Evolutionary conservation across 768 basidiomycete genomes (phyloP).

Genomic region (Rickenella mellea): DNA sequence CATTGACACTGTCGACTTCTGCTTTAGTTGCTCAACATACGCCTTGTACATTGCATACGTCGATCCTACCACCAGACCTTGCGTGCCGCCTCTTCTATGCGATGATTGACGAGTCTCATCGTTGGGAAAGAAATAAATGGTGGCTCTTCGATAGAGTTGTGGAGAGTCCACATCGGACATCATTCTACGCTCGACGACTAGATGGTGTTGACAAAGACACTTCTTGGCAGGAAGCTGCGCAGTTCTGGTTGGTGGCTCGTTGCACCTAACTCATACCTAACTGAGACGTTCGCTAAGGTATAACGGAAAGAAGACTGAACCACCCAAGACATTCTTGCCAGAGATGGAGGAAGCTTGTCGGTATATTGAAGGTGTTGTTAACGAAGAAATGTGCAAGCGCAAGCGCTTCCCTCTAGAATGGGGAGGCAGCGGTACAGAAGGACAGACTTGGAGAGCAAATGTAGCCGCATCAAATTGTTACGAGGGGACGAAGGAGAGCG

Average conservation of each 20-base stretch:
- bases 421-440: constrained; percentile 25
- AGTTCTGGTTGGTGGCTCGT: constrained; percentile 46
- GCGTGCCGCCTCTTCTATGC: constrained; percentile 68
- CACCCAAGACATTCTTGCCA: constrained; percentile 48
- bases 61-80: constrained; percentile 63
- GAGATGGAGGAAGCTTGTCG: constrained; percentile 74
- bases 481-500: constrained; percentile 70
- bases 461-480: constrained; percentile 84
- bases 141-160: constrained; percentile 77
- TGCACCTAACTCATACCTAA: neutral
- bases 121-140: constrained; percentile 74
- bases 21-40: constrained; percentile 57
- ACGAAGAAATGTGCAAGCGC: constrained; percentile 56
- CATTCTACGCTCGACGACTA: constrained; percentile 57
- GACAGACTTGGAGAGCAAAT: constrained; percentile 60
- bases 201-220: constrained; percentile 34
- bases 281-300: constrained; percentile 45
- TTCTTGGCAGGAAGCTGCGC: constrained; percentile 63
- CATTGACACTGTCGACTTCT: constrained; percentile 54
- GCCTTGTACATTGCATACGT: constrained; percentile 66
- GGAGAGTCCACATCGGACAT: constrained; percentile 77
- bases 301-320: constrained; percentile 56
- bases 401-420: constrained; percentile 60
- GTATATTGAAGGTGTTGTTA: constrained; percentile 61
- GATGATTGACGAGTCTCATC: constrained; percentile 51